Evolutionary conservation across 169 alveolate species (phyloP).

Genomic region (Plasmodium falciparum): DNA sequence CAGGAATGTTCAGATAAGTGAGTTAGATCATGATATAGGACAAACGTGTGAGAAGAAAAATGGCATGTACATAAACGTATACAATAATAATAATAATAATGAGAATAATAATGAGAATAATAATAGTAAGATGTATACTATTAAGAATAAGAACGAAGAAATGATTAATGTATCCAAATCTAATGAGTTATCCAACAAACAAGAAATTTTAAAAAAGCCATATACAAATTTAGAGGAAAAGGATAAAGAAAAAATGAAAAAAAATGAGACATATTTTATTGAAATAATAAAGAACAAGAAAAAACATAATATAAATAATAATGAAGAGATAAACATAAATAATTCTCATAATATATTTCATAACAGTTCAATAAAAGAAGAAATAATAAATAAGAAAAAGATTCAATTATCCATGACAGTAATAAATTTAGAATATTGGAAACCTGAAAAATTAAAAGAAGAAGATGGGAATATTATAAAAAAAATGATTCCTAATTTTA

Average conservation of each 20-base stretch:
- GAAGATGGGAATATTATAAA: slow-evolving; percentile 35
- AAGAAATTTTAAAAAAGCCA: too few species aligned
- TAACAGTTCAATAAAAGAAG: background rate
- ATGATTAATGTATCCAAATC: background rate
- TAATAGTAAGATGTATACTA: background rate
- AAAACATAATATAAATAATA: background rate
- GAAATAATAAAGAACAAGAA: background rate
- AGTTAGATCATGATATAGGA: background rate
- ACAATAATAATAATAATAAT: background rate
- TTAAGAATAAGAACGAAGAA: background rate
- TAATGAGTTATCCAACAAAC: too few species aligned
- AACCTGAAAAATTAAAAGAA: slow-evolving; percentile 49
- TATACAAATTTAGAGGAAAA: too few species aligned
- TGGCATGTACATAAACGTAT: background rate
- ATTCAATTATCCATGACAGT: slow-evolving; percentile 59
- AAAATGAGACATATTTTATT: background rate
- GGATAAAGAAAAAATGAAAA: too few species aligned
- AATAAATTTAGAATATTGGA: slow-evolving; percentile 60
- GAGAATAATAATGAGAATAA: background rate
- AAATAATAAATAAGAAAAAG: background rate
- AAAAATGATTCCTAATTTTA: slow-evolving; percentile 19
- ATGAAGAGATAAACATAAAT: background rate
- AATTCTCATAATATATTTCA: background rate
- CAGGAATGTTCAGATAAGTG: slow-evolving; percentile 9
- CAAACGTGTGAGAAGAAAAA: background rate